These are phyloP conservation scores for Galerina sulciceps DNA, from an alignment of 768 basidiomycete species.

Conservation along the genomic window DNA sequence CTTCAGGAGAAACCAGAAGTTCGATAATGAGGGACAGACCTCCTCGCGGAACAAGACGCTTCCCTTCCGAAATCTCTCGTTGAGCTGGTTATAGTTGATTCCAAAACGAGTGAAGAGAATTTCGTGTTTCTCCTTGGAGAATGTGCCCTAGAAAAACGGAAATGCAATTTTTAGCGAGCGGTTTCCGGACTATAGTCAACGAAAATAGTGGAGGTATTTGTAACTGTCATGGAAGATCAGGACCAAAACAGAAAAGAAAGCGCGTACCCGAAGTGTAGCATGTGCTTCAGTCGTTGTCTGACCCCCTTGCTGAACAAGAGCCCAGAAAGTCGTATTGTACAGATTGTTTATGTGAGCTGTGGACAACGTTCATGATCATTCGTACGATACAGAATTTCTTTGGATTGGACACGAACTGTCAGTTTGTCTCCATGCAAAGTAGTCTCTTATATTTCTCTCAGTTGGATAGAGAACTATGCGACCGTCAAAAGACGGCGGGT, in stretches of 20 bases:
- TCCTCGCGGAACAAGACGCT: conserved; percentile 77
- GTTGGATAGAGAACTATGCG: conserved; percentile 84
- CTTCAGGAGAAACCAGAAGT: not conserved
- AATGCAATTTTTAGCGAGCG: too few relatives aligned
- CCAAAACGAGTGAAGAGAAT: conserved; percentile 81
- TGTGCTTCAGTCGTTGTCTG: conserved; percentile 83
- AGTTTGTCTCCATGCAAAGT: conserved; percentile 95
- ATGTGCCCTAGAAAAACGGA: conserved; percentile 67
- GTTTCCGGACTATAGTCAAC: too few relatives aligned
- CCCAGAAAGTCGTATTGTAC: conserved; percentile 97
- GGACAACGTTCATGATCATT: conserved; percentile 14
- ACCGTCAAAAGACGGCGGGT: conserved; percentile 94
- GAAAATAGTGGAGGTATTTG: too few relatives aligned
- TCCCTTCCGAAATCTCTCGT: conserved; percentile 80
- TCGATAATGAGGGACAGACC: conserved; percentile 5
- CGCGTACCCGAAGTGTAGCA: conserved; percentile 68
- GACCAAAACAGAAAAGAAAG: not conserved
- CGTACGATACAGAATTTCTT: not conserved
- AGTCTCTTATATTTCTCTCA: conserved; percentile 77
- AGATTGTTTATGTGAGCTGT: conserved; percentile 97
- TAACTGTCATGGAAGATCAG: too few relatives aligned
- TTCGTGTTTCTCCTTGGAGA: conserved; percentile 90
- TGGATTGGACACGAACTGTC: conserved; percentile 72
- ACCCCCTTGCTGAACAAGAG: conserved; percentile 83
- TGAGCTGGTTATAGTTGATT: conserved; percentile 86